These are phyloP conservation scores for Dianthus caryophyllus DNA, from an alignment of 148 eudicot genomes.

Conservation along the genomic window DNA sequence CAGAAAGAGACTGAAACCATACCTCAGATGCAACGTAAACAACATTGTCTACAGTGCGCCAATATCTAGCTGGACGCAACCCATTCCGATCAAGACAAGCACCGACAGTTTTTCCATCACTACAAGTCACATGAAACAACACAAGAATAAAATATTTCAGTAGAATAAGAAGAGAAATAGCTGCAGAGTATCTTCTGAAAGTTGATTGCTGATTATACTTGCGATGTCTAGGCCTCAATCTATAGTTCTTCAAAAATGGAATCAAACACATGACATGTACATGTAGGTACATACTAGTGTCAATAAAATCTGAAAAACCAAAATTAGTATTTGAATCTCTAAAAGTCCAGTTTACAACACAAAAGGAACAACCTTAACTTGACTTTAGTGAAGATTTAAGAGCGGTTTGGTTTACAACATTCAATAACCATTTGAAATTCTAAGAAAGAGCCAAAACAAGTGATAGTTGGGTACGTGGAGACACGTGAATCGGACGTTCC, in stretches of 20 bases:
- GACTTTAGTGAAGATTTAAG: neutral
- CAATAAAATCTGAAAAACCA: neutral
- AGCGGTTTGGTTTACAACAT: neutral
- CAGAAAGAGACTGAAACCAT: constrained; percentile 17
- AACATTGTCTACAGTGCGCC: constrained; percentile 90
- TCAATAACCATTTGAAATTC: too few relatives aligned
- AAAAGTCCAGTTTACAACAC: neutral
- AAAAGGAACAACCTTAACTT: neutral
- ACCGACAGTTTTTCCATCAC: constrained; percentile 99
- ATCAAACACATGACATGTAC: neutral
- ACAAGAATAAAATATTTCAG: neutral
- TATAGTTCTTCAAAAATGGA: neutral
- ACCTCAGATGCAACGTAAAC: constrained; percentile 99
- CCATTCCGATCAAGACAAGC: constrained; percentile 98
- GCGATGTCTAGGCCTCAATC: neutral
- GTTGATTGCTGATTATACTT: neutral
- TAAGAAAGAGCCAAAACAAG: neutral
- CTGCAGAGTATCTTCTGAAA: neutral
- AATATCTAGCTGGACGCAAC: constrained; percentile 99
- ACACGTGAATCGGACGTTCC: neutral
- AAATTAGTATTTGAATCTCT: neutral
- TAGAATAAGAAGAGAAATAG: constrained; percentile 11
- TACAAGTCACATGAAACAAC: constrained; percentile 22
- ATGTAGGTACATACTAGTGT: neutral
- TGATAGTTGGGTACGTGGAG: neutral